Evolutionary conservation across 352 stramenopile species (phyloP), one percentile per base, ranked within the genome.

Genomic region (Pythium aquatile): DNA sequence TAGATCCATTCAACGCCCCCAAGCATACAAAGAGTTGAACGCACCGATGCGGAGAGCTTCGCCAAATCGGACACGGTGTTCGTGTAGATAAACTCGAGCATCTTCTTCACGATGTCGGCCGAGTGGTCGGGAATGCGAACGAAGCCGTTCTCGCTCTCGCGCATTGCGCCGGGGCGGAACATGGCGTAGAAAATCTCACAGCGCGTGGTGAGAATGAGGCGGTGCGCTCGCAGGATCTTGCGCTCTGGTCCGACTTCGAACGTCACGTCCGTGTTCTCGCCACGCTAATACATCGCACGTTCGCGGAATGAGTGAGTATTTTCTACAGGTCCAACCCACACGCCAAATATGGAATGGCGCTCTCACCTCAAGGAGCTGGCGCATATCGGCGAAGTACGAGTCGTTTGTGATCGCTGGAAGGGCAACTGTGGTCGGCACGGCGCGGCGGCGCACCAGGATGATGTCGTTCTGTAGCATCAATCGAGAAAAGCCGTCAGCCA

Each of bases 21-120:
- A 24, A 24, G 20, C 20, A 24, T 24, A 24, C 20, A 1, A 24
- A 24, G 20, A 24, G 20, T 24, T 24, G 20, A 10, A 79, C 80
- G 42, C 74, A 94, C 87, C 39, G 82, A 82, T 1, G 83, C 88
- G 47, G 74, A 86, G 37, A 93, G 75, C 62, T 90, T 91, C 58
- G 49, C 49, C 51, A 97, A 73, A 58, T 96, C 89, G 16, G 81
- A 71, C 8, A 97, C 83, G 11, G 81, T 77, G 69, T 97, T 97
- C 3, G 90, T 97, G 72, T 97, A 97, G 54, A 97, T 93, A 63
- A 94, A 97, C 76, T 97, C 90, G 47, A 97, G 81, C 83, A 97
- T 96, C 77, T 94, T 94, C 51, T 77, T 75, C 42, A 97, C 85
- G 72, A 96, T 96, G 14, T 94, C 83, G 6, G 77, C 71, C 3